Evolutionary conservation across 108 stramenopile species (phyloP), one percentile per base, ranked within the genome.

Genomic region (Fragilariopsis cylindrus): DNA sequence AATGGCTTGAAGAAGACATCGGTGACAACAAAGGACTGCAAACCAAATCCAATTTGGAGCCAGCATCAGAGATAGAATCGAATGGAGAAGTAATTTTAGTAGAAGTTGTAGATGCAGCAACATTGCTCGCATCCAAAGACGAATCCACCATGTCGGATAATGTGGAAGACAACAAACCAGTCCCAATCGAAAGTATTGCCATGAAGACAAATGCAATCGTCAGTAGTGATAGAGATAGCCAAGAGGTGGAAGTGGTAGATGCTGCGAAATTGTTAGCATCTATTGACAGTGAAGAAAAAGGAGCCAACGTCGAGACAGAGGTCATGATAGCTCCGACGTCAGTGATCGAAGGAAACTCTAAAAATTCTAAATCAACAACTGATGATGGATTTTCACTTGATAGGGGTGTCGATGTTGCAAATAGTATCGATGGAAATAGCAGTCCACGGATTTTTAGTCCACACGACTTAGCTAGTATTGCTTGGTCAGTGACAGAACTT

Each of bases 401-500:
- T 13, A 40, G 55, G 30, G 56, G 68, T 16, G 52, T 16, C 56
- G 48, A 19, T 19, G 72, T 41, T 5, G 19, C 13, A 16, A 18
- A 48, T 18, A 6, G 13, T 46, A 4, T 45, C 3, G 30, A 44
- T 48, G 74, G 68, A 39, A 64, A 18, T 40, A 40, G n/a, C 5
- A 8, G 18, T 62, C 19, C 60, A 11, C 76, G 30, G 3, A 74
- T 73, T 1, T 85, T 85, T 48, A 74, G 77, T 21, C 73, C 74
- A 18, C 78, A 76, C 67, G 84, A 88, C 41, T 64, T 88, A 63
- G 82, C 84, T n/a, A 65, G 80, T 18, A 76, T 88, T 21, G 87
- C 84, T 43, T 88, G 87, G 87, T 73, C 87, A 13, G 87, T 74
- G 53, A 82, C 84, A 50, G 84, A 88, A 43, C 80, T 88, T 5